Conservation (phyloP, 2,329 filamentous ascomycete species). For the Colletotrichum echinochloae region DNA sequence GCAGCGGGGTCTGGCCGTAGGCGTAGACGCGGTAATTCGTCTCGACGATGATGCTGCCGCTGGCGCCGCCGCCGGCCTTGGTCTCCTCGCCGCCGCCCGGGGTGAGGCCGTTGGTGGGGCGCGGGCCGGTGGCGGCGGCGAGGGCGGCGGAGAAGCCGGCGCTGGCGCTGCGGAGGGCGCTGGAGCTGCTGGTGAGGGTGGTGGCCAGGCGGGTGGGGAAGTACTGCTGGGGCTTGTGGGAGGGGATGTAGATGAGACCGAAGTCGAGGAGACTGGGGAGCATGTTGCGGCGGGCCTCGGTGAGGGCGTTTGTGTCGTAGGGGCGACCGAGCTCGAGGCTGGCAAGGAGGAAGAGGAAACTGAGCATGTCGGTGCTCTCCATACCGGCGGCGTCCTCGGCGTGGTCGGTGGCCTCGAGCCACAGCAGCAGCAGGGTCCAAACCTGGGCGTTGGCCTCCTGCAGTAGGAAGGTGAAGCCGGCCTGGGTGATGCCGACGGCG, state of each 20-base stretch:
- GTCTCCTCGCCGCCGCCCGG: constrained; percentile 55
- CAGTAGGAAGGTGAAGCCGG: constrained; percentile 93
- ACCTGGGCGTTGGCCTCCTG: constrained; percentile 97
- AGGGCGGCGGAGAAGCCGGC: constrained; percentile 77
- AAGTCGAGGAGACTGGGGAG: constrained; percentile 92
- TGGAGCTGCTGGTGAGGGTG: constrained; percentile 82
- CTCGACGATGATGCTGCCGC: constrained; percentile 86
- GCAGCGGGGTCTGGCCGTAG: constrained; percentile 92
- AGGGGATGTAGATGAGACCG: constrained; percentile 84
- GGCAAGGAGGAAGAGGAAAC: constrained; percentile 95
- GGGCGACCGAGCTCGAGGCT: constrained; percentile 91
- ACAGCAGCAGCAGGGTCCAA: constrained; percentile 93
- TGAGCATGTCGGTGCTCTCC: constrained; percentile 93
- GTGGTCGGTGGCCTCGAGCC: constrained; percentile 84
- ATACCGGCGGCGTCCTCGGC: constrained; percentile 70
- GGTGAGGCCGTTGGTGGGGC: constrained; percentile 49
- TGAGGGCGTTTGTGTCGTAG: constrained; percentile 88
- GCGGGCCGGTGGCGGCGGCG: constrained; percentile 53
- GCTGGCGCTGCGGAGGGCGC: constrained; percentile 76
- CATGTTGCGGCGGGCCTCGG: constrained; percentile 85
- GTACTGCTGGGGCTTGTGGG: constrained; percentile 70
- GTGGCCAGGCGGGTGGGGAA: constrained; percentile 96
- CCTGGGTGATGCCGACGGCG: constrained; percentile 83
- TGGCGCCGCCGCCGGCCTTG: constrained; percentile 73
- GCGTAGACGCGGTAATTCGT: constrained; percentile 98